Conservation (phyloP, 2,329 filamentous ascomycete genomes). For the Paradendryphiella salina region DNA sequence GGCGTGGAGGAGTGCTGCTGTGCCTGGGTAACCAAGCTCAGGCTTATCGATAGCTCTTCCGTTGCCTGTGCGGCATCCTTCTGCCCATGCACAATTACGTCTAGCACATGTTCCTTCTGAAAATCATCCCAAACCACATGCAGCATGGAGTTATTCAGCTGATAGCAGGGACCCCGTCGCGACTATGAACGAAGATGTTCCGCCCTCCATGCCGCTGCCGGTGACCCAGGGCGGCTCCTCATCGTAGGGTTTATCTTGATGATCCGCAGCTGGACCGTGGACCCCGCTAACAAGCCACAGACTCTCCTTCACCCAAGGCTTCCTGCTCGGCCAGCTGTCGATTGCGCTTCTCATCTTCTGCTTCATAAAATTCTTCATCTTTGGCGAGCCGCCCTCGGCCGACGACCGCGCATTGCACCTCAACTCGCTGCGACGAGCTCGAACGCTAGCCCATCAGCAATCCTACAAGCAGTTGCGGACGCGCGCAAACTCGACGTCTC, state of each 20-base stretch:
- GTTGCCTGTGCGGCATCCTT: slow-evolving; percentile 8
- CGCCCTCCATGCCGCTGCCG: slow-evolving; percentile 22
- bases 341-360: slow-evolving; percentile 87
- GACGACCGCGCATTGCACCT: slow-evolving; percentile 77
- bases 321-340: slow-evolving; percentile 89
- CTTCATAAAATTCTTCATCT: slow-evolving; percentile 99
- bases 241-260: slow-evolving; percentile 15
- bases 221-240: slow-evolving; percentile 21
- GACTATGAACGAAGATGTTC: slow-evolving; percentile 22
- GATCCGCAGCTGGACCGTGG: slow-evolving; percentile 10
- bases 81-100: slow-evolving; percentile 12
- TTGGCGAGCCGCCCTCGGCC: slow-evolving; percentile 85
- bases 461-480: slow-evolving; percentile 32
- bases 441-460: slow-evolving; percentile 69
- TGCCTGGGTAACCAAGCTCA: slow-evolving; percentile 10
- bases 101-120: not conserved
- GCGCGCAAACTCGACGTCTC: slow-evolving; percentile 42
- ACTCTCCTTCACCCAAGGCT: slow-evolving; percentile 88
- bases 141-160: slow-evolving; percentile 6
- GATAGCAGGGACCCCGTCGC: slow-evolving; percentile 11
- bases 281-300: slow-evolving; percentile 52
- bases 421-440: slow-evolving; percentile 72
- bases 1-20: slow-evolving; percentile 5
- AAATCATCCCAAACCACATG: not conserved
- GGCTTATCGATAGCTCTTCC: slow-evolving; percentile 5